Base-by-base conservation (phyloP, 495 filamentous ascomycete species). In the Podospora fimiseda region DNA sequence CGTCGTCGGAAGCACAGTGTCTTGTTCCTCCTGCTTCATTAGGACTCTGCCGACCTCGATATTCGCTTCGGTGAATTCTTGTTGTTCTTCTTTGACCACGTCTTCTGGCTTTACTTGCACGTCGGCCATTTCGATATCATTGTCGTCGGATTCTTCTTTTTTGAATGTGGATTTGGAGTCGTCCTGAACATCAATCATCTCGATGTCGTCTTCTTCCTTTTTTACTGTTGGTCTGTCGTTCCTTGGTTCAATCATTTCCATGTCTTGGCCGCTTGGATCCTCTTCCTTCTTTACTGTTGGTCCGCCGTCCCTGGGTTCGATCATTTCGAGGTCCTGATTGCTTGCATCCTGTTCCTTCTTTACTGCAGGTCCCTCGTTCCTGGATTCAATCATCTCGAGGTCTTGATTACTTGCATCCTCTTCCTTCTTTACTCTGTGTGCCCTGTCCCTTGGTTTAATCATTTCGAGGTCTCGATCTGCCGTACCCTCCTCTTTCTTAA, bases 341-440 rank as follows among this genome's bases (percentile, higher is more conserved):
- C 44, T 47, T 9, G 20, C 50, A 27, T 37, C 33, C n/a, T 37
- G 33, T 14, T 37, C 33, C n/a, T 14, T 13, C 42, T 8, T 27
- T 9, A 18, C 41, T 23, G 33, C 33, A 37, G 33, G 33, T 37
- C 8, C n/a, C n/a, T n/a, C n/a, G n/a, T n/a, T n/a, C n/a, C n/a
- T n/a, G n/a, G n/a, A n/a, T n/a, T n/a, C n/a, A n/a, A n/a, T n/a
- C n/a, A n/a, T n/a, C n/a, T n/a, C n/a, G n/a, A n/a, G n/a, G n/a
- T n/a, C n/a, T n/a, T n/a, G n/a, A n/a, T 50, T 15, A 52, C 52
- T 56, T 63, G 38, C 9, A 30, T 22, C 55, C 30, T 38, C 22
- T 23, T 53, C 41, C 23, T 39, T 47, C 19, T 22, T 36, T 5
- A 33, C 27, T 5, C 11, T 6, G 27, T 33, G 27, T 5, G 27